Percentiles rank a stretch among this genome's conserved stretches.
These are phyloP conservation scores for Starmerella lactis-condensi DNA, from an alignment of 805 yeast species.

Conservation along the genomic window DNA sequence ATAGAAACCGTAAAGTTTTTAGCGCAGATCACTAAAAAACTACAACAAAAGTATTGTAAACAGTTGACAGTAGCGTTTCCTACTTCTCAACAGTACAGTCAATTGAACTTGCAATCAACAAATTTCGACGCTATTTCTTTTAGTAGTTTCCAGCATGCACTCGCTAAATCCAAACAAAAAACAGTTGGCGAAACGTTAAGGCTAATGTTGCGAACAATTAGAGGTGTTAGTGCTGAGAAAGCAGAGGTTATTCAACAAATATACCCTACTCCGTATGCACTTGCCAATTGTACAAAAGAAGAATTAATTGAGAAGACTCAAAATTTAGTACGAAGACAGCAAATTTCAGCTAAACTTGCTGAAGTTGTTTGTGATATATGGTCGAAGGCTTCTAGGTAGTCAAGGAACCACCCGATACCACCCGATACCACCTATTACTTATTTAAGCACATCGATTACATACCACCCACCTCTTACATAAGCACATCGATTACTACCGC, in stretches of 20 bases:
- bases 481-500: too few species aligned
- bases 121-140: conserved; percentile 24
- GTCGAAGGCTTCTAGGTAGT: conserved; percentile 34
- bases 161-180: conserved; percentile 50
- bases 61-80: conserved; percentile 27
- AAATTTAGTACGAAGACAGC: conserved; percentile 33
- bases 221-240: conserved; percentile 70
- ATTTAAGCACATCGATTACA: too few species aligned
- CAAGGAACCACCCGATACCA: too few species aligned
- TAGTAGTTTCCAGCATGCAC: conserved; percentile 41
- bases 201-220: conserved; percentile 55
- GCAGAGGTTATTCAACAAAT: conserved; percentile 57
- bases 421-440: too few species aligned
- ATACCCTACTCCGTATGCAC: conserved; percentile 66
- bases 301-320: conserved; percentile 23
- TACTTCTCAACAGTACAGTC: conserved; percentile 27
- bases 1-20: conserved; percentile 58
- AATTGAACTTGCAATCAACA: conserved; percentile 6
- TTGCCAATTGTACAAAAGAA: conserved; percentile 33
- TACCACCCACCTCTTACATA: too few species aligned
- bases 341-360: conserved; percentile 35
- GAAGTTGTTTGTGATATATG: conserved; percentile 36
- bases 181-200: conserved; percentile 63
- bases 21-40: conserved; percentile 30
- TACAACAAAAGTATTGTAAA: conserved; percentile 26